Evolutionary conservation across 2,329 filamentous ascomycete genomes (phyloP).

Genomic region (Colletotrichum lindemuthianum): DNA sequence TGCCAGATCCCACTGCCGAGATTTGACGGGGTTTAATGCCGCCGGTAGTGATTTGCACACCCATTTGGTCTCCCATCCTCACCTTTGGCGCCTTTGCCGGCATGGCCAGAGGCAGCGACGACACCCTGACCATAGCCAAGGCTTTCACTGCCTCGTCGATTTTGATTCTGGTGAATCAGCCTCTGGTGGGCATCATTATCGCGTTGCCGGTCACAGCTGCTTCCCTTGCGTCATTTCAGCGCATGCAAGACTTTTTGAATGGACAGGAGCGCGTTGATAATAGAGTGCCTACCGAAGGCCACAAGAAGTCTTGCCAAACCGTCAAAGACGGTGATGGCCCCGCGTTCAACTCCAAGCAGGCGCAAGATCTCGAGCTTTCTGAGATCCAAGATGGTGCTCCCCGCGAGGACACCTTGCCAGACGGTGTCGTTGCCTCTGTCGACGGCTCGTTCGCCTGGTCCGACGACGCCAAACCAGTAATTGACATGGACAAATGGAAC

Average conservation of each 20-base stretch:
- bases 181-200: constrained; percentile 38
- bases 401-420: not conserved
- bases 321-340: too few relatives aligned
- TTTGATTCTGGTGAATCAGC: constrained; percentile 39
- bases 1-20: not conserved
- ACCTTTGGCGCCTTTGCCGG: constrained; percentile 38
- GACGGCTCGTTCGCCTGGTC: constrained; percentile 34
- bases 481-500: constrained; percentile 26
- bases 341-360: not conserved
- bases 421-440: constrained; percentile 9
- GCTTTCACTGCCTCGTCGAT: constrained; percentile 38
- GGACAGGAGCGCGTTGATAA: constrained; percentile 36
- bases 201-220: constrained; percentile 38
- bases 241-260: constrained; percentile 42
- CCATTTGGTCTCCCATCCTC: constrained; percentile 38
- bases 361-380: not conserved
- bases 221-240: constrained; percentile 38
- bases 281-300: not conserved
- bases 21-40: not conserved
- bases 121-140: constrained; percentile 32
- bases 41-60: constrained; percentile 34
- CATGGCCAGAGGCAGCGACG: constrained; percentile 17
- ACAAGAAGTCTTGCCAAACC: not conserved
- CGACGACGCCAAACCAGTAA: constrained; percentile 18
- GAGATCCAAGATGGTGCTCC: not conserved